Conservation (phyloP, 352 stramenopile species). For the Globisporangium nunn region DNA sequence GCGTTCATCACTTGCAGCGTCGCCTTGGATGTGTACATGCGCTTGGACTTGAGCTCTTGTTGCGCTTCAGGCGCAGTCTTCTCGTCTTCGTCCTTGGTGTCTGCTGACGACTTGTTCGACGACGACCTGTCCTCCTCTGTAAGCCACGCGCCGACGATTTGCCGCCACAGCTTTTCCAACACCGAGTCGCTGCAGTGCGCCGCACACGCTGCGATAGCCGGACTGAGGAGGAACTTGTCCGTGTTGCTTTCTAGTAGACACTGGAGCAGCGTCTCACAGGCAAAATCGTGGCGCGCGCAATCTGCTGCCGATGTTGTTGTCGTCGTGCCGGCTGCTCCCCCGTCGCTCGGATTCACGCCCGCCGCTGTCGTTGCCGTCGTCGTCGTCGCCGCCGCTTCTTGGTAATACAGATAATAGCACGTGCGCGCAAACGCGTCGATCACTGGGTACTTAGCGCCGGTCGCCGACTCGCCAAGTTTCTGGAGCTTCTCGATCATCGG, state of each 20-base stretch:
- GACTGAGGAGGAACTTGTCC: conserved; percentile 65
- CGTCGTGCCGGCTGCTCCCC: neutral
- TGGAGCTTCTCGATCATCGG: conserved; percentile 69
- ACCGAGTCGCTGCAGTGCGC: conserved; percentile 48
- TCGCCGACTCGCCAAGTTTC: conserved; percentile 56
- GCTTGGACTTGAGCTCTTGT: conserved; percentile 4
- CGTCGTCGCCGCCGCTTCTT: neutral
- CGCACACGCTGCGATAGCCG: conserved; percentile 64
- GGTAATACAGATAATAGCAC: conserved; percentile 13
- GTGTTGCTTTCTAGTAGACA: conserved; percentile 71
- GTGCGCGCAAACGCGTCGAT: conserved; percentile 50
- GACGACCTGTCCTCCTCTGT: neutral
- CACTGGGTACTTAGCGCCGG: conserved; percentile 55
- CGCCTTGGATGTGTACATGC: neutral
- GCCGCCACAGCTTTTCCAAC: conserved; percentile 35
- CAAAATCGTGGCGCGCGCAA: conserved; percentile 45
- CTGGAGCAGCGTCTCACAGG: conserved; percentile 61
- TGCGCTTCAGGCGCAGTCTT: conserved; percentile 1
- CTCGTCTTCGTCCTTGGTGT: neutral
- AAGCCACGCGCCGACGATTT: conserved; percentile 24
- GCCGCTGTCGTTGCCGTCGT: neutral
- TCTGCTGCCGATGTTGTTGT: neutral
- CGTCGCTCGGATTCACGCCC: neutral
- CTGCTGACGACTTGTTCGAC: neutral
- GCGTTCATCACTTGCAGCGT: neutral